phyloP scores from a whole-genome alignment of 306 rosid genomes.

The Nissolia schottii region DNA sequence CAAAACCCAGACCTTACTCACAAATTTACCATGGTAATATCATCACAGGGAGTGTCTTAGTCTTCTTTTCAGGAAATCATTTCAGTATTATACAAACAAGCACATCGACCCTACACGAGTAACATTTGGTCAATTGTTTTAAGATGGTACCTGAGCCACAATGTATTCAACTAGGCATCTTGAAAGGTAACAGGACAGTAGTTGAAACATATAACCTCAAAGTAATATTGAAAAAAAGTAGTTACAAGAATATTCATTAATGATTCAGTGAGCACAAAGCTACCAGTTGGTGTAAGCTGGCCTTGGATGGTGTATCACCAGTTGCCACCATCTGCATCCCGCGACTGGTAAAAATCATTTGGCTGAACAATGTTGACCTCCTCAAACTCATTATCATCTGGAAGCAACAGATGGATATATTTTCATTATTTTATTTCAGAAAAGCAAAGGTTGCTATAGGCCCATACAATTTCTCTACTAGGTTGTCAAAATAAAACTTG shows the following conservation, averaged over 20 bases:
- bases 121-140: neutral
- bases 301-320: conserved; percentile 40
- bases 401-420: neutral
- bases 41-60: neutral
- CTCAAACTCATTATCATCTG: conserved; percentile 88
- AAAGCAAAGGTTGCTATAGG: neutral
- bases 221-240: neutral
- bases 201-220: neutral
- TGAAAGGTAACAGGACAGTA: neutral
- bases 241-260: neutral
- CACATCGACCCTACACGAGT: conserved; percentile 1
- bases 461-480: neutral
- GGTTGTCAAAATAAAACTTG: neutral
- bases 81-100: conserved; percentile 10
- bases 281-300: neutral
- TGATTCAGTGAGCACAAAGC: neutral
- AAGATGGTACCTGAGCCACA: conserved; percentile 1
- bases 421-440: neutral
- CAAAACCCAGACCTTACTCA: neutral
- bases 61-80: neutral
- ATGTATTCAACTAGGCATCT: conserved; percentile 12
- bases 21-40: conserved; percentile 1
- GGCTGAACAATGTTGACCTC: conserved; percentile 65
- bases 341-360: conserved; percentile 61
- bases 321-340: conserved; percentile 62